Conservation (phyloP, 345 rosid species). For the Euphorbia tirucalli region DNA sequence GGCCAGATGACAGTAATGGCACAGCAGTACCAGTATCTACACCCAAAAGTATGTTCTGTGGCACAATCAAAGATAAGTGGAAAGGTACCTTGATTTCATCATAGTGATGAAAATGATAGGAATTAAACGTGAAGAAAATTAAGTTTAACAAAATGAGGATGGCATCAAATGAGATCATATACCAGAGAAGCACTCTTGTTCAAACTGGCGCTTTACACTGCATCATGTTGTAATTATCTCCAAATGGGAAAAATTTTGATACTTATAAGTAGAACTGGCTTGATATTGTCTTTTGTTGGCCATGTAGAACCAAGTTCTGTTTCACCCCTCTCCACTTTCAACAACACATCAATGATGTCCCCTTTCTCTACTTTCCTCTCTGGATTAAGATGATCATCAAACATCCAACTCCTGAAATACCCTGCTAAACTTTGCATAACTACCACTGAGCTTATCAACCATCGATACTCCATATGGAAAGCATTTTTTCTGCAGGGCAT, state of each 20-base stretch:
- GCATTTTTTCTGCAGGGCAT: too few relatives aligned
- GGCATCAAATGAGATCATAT: neutral
- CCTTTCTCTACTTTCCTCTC: too few relatives aligned
- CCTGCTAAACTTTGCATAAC: too few relatives aligned
- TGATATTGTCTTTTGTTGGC: too few relatives aligned
- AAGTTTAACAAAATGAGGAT: neutral
- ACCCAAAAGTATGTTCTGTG: slow-evolving; percentile 2
- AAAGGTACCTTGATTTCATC: neutral
- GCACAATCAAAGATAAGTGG: neutral
- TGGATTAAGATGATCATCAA: too few relatives aligned
- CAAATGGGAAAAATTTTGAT: neutral
- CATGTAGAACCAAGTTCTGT: too few relatives aligned
- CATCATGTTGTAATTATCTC: neutral
- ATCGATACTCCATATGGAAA: too few relatives aligned
- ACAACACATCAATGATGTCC: too few relatives aligned
- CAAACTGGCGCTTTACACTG: neutral
- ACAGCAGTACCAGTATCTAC: neutral
- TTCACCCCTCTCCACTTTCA: too few relatives aligned
- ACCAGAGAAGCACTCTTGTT: slow-evolving; percentile 2
- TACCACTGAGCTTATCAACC: too few relatives aligned
- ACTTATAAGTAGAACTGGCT: slow-evolving; percentile 25
- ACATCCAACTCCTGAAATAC: too few relatives aligned
- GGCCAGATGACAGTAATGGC: slow-evolving; percentile 6
- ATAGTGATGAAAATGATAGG: neutral
- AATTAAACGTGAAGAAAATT: neutral